Percentiles rank a stretch among this genome's conserved stretches.
Conservation (phyloP, 352 stramenopile genomes). For the Thraustochytrium striatum region DNA sequence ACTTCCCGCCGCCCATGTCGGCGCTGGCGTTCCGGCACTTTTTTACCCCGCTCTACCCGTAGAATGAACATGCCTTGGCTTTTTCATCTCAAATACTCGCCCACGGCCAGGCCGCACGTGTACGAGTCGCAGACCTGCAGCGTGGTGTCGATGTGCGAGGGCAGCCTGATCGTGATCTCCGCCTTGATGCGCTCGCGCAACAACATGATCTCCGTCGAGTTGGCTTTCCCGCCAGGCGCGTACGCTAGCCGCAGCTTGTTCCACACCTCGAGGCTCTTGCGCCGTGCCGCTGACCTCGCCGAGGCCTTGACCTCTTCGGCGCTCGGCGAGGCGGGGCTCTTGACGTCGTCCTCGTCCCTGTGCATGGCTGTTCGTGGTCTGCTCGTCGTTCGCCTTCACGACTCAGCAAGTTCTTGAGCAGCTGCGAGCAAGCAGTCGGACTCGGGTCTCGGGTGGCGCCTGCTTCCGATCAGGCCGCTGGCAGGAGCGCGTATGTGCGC, state of each 20-base stretch:
- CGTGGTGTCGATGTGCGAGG: neutral
- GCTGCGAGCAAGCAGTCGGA: too few species aligned
- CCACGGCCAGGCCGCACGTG: neutral
- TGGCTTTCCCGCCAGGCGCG: neutral
- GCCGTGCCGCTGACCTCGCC: neutral
- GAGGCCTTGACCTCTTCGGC: too few species aligned
- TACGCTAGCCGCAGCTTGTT: neutral
- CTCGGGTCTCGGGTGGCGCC: too few species aligned
- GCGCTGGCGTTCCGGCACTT: slow-evolving; percentile 31
- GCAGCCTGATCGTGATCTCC: neutral
- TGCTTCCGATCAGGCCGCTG: too few species aligned
- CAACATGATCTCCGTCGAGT: neutral
- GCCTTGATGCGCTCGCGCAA: neutral
- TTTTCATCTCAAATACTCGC: too few species aligned
- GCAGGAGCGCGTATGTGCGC: too few species aligned
- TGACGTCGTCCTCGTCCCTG: too few species aligned
- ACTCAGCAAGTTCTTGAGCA: too few species aligned
- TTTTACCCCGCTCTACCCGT: slow-evolving; percentile 39
- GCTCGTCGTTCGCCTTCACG: too few species aligned
- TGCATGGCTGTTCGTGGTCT: too few species aligned
- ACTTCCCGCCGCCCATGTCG: slow-evolving; percentile 22
- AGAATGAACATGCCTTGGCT: neutral
- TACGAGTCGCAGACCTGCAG: neutral
- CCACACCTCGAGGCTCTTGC: neutral
- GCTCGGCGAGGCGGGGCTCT: too few species aligned